These are phyloP conservation scores for Pythium diclinum DNA, from an alignment of 352 stramenopile species.

Conservation along the genomic window DNA sequence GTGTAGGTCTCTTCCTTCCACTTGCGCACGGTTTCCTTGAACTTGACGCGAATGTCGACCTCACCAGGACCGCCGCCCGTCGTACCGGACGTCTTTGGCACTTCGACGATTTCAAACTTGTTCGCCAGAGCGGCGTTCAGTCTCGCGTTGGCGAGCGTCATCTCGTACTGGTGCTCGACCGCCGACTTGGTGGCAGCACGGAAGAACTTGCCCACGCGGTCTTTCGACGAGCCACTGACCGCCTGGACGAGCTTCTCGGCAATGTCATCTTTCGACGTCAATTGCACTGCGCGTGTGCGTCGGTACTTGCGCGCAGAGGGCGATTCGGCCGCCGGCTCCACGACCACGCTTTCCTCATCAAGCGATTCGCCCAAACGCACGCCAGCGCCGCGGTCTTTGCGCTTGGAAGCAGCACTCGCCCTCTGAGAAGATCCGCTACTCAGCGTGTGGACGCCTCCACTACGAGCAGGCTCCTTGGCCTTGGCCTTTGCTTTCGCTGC, in stretches of 20 bases:
- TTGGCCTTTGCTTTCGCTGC: conserved; percentile 10
- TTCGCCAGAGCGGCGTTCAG: conserved; percentile 62
- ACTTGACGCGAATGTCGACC: conserved; percentile 64
- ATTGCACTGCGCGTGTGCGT: conserved; percentile 46
- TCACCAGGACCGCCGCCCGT: background rate
- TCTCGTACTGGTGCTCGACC: conserved; percentile 79
- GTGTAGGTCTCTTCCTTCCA: conserved; percentile 78
- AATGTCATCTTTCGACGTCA: conserved; percentile 80
- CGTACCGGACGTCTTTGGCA: conserved; percentile 27
- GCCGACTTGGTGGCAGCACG: conserved; percentile 67
- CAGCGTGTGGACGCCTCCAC: conserved; percentile 52
- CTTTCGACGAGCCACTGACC: conserved; percentile 51
- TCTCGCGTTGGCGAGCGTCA: conserved; percentile 66
- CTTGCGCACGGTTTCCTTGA: conserved; percentile 75
- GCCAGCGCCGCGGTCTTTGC: conserved; percentile 44
- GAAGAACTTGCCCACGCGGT: conserved; percentile 76
- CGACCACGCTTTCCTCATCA: conserved; percentile 26
- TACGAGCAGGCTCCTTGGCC: conserved; percentile 12
- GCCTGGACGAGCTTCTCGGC: conserved; percentile 57
- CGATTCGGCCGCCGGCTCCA: conserved; percentile 10
- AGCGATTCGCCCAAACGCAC: conserved; percentile 56
- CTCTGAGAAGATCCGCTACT: conserved; percentile 19
- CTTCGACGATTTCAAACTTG: conserved; percentile 57
- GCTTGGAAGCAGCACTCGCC: conserved; percentile 5
- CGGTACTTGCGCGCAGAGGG: conserved; percentile 41